A percentile compares a stretch with the other conserved stretches of the same genome.
phyloP scores from a whole-genome alignment of 23 red algal species.

The Agarophyton chilense region DNA sequence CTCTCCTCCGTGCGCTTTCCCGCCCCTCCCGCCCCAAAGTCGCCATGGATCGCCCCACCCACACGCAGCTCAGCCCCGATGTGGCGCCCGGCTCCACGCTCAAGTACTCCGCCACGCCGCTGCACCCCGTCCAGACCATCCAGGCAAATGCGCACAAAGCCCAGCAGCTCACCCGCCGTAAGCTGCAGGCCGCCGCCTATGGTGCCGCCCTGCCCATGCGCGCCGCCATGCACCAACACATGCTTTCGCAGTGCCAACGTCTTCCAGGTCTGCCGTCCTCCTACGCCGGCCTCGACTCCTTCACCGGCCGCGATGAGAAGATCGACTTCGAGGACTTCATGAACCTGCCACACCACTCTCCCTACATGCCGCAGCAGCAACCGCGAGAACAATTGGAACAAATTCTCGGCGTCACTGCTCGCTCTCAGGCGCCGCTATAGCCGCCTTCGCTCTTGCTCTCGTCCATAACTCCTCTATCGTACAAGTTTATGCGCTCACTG shows the following conservation, averaged over 20 bases:
- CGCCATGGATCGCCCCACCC: constrained; percentile 14
- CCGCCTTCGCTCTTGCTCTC: neutral
- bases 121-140: constrained; percentile 43
- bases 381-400: constrained; percentile 43
- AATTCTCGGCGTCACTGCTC: constrained; percentile 17
- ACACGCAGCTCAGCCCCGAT: constrained; percentile 5
- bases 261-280: constrained; percentile 69
- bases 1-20: no score
- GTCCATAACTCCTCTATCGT: neutral
- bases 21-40: neutral
- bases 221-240: constrained; percentile 65
- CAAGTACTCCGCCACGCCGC: constrained; percentile 45
- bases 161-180: constrained; percentile 37
- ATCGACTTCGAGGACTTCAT: constrained; percentile 85
- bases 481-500: neutral
- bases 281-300: constrained; percentile 65
- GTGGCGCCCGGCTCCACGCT: constrained; percentile 40
- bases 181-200: constrained; percentile 68
- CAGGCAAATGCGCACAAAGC: neutral
- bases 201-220: constrained; percentile 77
- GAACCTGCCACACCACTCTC: constrained; percentile 35
- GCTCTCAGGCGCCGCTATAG: constrained; percentile 6
- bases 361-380: constrained; percentile 24
- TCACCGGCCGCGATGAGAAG: constrained; percentile 63
- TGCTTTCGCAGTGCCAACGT: constrained; percentile 78